A percentile compares a stretch with the other conserved stretches of the same genome.
Evolutionary conservation across 305 asterid species (phyloP).

Genomic region (Fraxinus greggii): DNA sequence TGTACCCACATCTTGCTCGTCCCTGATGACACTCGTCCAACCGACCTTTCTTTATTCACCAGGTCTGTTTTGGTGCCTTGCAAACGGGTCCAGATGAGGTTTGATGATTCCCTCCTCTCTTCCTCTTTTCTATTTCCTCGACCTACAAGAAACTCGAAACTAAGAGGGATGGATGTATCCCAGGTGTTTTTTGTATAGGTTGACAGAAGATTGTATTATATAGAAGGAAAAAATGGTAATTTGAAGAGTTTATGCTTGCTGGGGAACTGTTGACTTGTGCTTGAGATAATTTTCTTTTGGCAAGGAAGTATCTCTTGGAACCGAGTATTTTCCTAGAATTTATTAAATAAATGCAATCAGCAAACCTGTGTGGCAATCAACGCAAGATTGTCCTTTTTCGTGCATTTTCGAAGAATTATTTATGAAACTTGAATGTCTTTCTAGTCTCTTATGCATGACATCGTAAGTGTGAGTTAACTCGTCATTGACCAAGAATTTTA

Average conservation of each 20-base stretch:
- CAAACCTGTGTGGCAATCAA: too few species aligned
- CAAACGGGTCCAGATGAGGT: constrained; percentile 24
- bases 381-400: neutral
- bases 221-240: constrained; percentile 22
- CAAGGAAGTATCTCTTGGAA: neutral
- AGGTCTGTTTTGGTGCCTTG: constrained; percentile 21
- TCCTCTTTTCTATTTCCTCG: constrained; percentile 8
- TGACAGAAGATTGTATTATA: constrained; percentile 42
- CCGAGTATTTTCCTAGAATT: neutral
- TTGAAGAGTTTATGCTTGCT: neutral
- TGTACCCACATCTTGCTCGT: constrained; percentile 37
- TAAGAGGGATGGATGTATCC: constrained; percentile 32
- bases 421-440: neutral
- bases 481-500: neutral
- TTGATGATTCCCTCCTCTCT: neutral
- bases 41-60: neutral
- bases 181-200: constrained; percentile 37
- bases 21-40: constrained; percentile 32
- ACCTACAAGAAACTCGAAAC: constrained; percentile 29
- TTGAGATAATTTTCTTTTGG: constrained; percentile 5
- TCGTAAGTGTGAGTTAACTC: neutral
- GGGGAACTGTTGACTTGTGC: neutral
- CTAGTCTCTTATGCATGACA: neutral
- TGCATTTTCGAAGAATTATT: neutral
- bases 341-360: neutral